A percentile compares a stretch with the other conserved stretches of the same genome.
phyloP scores from a whole-genome alignment of 208 protist genomes.

The Trypanosomatidae sp. region DNA sequence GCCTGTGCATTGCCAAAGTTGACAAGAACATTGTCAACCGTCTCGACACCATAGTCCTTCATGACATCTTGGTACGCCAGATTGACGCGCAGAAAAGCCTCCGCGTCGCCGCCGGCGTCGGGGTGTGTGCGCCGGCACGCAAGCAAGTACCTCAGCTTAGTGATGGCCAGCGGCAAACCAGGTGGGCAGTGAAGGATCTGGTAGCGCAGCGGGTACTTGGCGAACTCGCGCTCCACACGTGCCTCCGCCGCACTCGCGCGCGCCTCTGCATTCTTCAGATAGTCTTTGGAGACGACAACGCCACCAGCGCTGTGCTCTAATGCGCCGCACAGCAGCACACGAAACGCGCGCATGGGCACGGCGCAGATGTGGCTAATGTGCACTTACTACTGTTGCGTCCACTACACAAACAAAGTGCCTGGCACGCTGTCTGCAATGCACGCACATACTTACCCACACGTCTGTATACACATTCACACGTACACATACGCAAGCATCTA shows the following conservation, averaged over 20 bases:
- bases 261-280: conserved; percentile 34
- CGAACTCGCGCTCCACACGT: conserved; percentile 28
- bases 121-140: conserved; percentile 66
- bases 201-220: conserved; percentile 63
- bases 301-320: conserved; percentile 26
- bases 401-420: too few relatives aligned
- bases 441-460: too few relatives aligned
- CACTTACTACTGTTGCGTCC: too few relatives aligned
- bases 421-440: too few relatives aligned
- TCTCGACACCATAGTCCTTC: conserved; percentile 82
- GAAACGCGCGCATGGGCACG: conserved; percentile 27
- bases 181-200: conserved; percentile 63
- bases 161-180: conserved; percentile 51
- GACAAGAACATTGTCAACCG: conserved; percentile 70
- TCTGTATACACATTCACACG: too few relatives aligned
- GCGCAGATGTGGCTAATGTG: too few relatives aligned
- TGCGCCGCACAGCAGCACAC: conserved; percentile 19
- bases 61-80: conserved; percentile 78
- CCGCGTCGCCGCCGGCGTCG: conserved; percentile 66
- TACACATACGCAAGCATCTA: too few relatives aligned
- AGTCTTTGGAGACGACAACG: conserved; percentile 43
- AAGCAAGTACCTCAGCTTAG: conserved; percentile 74
- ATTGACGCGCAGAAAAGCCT: conserved; percentile 57
- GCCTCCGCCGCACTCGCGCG: conserved; percentile 24
- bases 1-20: conserved; percentile 76